Percentiles rank a stretch among this genome's conserved stretches.
phyloP scores from a whole-genome alignment of 2,329 filamentous ascomycete species.

The Fusarium veterinarium region DNA sequence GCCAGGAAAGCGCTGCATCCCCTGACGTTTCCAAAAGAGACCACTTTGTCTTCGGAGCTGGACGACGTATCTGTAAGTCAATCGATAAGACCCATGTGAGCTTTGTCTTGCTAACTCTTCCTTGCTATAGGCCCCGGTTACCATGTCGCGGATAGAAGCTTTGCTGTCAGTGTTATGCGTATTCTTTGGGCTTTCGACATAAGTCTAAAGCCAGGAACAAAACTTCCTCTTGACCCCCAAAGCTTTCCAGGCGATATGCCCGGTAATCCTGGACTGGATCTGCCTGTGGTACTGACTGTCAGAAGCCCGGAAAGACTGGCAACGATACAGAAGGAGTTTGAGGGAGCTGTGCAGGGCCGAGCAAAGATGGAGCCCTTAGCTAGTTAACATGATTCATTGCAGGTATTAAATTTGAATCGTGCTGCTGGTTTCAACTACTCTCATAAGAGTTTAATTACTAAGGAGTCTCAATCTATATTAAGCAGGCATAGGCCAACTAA shows the following conservation, averaged over 20 bases:
- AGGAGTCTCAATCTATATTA: background rate
- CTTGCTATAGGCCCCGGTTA: background rate
- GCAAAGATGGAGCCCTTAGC: background rate
- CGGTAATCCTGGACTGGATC: background rate
- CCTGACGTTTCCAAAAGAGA: background rate
- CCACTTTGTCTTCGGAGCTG: background rate
- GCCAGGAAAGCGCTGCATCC: background rate
- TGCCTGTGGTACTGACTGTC: background rate
- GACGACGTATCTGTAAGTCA: background rate
- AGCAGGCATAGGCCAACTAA: background rate
- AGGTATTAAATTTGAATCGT: too few species aligned
- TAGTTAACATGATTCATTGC: background rate
- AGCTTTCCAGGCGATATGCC: background rate
- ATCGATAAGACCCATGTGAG: rapidly evolving
- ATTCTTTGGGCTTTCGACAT: background rate
- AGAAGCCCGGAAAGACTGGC: background rate
- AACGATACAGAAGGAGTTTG: background rate
- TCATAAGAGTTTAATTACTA: too few species aligned
- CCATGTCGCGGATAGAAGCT: background rate
- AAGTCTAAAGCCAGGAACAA: background rate
- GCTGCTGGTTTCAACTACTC: too few species aligned
- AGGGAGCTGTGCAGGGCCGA: background rate
- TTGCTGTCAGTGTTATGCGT: background rate
- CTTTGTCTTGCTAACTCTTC: background rate
- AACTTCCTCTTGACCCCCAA: background rate